Conservation (phyloP, 2,329 filamentous ascomycete species). For the Calonectria pseudoreteaudii region DNA sequence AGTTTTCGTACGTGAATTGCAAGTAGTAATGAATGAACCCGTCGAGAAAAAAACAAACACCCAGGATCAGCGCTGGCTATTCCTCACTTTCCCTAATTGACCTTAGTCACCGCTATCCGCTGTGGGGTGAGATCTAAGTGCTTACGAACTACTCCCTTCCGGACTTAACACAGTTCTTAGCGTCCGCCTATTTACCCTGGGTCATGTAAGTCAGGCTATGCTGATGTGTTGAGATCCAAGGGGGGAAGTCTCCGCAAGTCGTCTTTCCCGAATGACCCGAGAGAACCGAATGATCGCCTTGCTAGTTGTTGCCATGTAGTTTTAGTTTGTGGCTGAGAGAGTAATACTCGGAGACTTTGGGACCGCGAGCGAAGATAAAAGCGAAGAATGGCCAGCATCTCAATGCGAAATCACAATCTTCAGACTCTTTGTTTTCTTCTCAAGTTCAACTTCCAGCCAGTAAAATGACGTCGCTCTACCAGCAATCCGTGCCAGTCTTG, state of each 20-base stretch:
- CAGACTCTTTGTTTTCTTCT: neutral
- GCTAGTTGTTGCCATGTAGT: neutral
- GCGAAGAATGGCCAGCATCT: neutral
- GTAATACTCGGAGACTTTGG: neutral
- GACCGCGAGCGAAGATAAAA: neutral
- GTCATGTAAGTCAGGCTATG: neutral
- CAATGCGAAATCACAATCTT: neutral
- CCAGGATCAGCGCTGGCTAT: neutral
- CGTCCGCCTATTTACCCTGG: neutral
- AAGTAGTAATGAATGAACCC: neutral
- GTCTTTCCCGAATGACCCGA: neutral
- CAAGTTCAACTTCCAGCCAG: neutral
- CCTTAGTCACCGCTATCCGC: neutral
- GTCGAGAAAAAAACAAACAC: too few relatives aligned
- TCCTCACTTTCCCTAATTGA: neutral
- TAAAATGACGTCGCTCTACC: slow-evolving; percentile 37
- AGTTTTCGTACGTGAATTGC: neutral
- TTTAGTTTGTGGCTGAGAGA: neutral
- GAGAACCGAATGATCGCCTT: neutral
- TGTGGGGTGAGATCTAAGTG: slow-evolving; percentile 19
- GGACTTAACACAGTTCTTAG: neutral
- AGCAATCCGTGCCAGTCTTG: slow-evolving; percentile 42
- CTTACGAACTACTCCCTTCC: slow-evolving; percentile 9
- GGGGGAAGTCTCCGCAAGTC: neutral
- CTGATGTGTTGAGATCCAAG: neutral